A percentile compares a stretch with the other conserved stretches of the same genome.
Evolutionary conservation across 164 flowering plant genomes (phyloP).

Genomic region (Chimonanthus praecox): DNA sequence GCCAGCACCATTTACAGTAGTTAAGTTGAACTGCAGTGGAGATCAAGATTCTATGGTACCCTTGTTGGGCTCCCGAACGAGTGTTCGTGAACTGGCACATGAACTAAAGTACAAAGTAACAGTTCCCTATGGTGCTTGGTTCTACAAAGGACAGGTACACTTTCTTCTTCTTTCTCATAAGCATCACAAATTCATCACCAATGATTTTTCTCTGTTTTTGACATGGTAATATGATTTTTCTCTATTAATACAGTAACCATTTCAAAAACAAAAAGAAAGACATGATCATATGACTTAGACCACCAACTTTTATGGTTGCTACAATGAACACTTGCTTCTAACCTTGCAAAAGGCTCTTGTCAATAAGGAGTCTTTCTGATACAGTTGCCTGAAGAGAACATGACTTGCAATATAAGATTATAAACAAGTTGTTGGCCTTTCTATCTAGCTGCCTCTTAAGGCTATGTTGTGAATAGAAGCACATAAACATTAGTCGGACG

Average conservation of each 20-base stretch:
- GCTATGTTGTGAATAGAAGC: too few species aligned
- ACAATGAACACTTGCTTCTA: too few species aligned
- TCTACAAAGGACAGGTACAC: slow-evolving; percentile 77
- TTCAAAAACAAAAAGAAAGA: too few species aligned
- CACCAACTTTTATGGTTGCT: too few species aligned
- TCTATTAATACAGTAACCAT: too few species aligned
- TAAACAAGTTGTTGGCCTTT: too few species aligned
- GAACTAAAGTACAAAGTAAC: slow-evolving; percentile 57
- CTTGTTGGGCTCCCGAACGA: slow-evolving; percentile 71
- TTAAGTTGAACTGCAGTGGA: slow-evolving; percentile 45
- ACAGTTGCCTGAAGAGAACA: background rate
- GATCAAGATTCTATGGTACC: slow-evolving; percentile 97
- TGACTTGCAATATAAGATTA: background rate
- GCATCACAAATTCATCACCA: background rate
- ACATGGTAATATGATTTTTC: too few species aligned
- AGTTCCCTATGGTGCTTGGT: slow-evolving; percentile 94
- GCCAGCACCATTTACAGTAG: background rate
- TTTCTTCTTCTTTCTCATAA: background rate
- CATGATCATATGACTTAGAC: too few species aligned
- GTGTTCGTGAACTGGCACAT: slow-evolving; percentile 73
- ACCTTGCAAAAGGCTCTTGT: too few species aligned
- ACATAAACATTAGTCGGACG: too few species aligned
- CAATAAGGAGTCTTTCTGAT: too few species aligned
- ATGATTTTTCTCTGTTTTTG: background rate
- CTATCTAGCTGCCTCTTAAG: too few species aligned